Percentiles rank a stretch among this genome's conserved stretches.
phyloP scores from a whole-genome alignment of 768 basidiomycete genomes.

The Pulveroboletus sp. region DNA sequence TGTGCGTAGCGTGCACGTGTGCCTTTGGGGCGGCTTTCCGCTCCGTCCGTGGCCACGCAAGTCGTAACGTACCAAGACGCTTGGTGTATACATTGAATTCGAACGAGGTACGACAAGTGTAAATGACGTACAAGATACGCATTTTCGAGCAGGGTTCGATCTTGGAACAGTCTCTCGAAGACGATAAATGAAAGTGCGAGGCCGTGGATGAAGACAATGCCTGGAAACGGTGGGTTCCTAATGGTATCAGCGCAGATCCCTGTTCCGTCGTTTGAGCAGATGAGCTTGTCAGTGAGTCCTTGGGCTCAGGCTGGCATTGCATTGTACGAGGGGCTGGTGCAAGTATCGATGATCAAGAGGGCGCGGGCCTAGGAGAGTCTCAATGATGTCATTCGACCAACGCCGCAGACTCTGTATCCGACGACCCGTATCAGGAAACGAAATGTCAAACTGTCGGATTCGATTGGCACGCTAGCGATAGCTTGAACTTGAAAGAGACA shows the following conservation, averaged over 20 bases:
- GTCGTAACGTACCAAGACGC: conserved; percentile 4
- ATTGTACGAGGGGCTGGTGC: too few relatives aligned
- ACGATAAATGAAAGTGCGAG: conserved; percentile 3
- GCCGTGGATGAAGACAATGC: conserved; percentile 8
- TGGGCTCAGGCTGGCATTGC: too few relatives aligned
- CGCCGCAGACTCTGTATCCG: too few relatives aligned
- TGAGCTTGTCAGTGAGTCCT: background rate
- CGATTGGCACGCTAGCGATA: too few relatives aligned
- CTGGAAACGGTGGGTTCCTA: conserved; percentile 1
- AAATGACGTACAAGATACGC: conserved; percentile 1
- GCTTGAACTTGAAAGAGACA: too few relatives aligned
- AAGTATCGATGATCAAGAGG: too few relatives aligned
- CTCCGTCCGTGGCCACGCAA: conserved; percentile 8
- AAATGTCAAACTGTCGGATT: too few relatives aligned
- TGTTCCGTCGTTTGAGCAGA: conserved; percentile 6
- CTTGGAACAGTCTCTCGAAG: conserved; percentile 5
- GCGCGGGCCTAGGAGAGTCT: too few relatives aligned
- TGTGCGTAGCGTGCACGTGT: conserved; percentile 7
- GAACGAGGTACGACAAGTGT: background rate
- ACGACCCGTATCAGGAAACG: too few relatives aligned
- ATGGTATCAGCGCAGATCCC: conserved; percentile 7
- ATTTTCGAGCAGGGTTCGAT: conserved; percentile 1
- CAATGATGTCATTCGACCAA: too few relatives aligned
- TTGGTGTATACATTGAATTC: background rate
- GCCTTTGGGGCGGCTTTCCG: conserved; percentile 2